Conservation (phyloP, 1,139 yeast genomes). For the Pneumocystis carinii region DNA sequence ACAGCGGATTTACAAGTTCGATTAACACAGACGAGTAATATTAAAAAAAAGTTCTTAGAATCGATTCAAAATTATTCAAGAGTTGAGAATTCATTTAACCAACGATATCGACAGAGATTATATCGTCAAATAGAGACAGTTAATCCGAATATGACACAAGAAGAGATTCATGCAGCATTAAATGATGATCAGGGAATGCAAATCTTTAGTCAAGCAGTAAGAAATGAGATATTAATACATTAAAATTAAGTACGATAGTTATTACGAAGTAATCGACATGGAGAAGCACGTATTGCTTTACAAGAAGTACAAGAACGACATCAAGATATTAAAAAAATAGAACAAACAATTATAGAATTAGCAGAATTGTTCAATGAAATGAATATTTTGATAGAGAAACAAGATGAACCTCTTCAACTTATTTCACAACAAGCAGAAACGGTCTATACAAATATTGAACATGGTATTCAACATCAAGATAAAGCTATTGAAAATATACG, state of each 20-base stretch:
- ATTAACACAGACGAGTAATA: constrained; percentile 78
- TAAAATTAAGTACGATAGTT: constrained; percentile 1
- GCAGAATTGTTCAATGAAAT: constrained; percentile 89
- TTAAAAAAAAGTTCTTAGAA: constrained; percentile 71
- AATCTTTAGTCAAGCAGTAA: constrained; percentile 80
- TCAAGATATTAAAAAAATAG: constrained; percentile 86
- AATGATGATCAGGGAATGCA: constrained; percentile 79
- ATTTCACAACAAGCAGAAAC: constrained; percentile 65
- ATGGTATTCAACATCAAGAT: constrained; percentile 87
- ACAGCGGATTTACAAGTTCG: constrained; percentile 50
- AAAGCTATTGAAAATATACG: constrained; percentile 81
- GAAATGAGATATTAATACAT: neutral
- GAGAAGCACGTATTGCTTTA: constrained; percentile 90
- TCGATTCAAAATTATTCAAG: constrained; percentile 76
- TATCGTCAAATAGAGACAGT: constrained; percentile 87
- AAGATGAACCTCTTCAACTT: constrained; percentile 74
- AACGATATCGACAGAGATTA: constrained; percentile 73
- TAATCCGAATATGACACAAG: constrained; percentile 82
- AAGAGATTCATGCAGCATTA: constrained; percentile 67
- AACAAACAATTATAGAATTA: constrained; percentile 88
- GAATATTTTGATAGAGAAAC: constrained; percentile 94
- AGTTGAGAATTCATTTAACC: constrained; percentile 75
- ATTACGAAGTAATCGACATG: constrained; percentile 81
- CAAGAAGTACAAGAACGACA: constrained; percentile 95
- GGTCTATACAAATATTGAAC: constrained; percentile 84